Evolutionary conservation across 179 eudicot species (phyloP).

Genomic region (Spinacia oleracea): DNA sequence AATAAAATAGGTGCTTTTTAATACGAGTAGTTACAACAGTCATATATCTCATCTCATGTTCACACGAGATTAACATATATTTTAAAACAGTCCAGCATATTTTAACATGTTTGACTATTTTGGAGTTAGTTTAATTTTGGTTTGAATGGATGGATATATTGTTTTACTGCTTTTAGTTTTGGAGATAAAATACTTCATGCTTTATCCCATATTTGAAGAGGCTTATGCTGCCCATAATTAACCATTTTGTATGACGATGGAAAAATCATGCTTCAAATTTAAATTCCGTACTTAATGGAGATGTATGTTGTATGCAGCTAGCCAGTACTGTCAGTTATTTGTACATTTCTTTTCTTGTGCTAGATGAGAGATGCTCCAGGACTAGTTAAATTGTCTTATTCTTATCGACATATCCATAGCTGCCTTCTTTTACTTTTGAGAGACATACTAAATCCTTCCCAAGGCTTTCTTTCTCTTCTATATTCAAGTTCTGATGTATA

Average conservation of each 20-base stretch:
- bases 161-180: background rate
- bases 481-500: background rate
- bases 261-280: background rate
- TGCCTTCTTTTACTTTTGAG: background rate
- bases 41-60: background rate
- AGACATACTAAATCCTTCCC: background rate
- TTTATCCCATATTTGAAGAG: background rate
- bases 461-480: background rate
- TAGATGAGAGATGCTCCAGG: conserved; percentile 2
- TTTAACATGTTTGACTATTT: background rate
- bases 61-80: too few species aligned
- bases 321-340: background rate
- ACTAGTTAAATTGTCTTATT: background rate
- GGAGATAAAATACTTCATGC: background rate
- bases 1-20: background rate
- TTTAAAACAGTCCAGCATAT: too few species aligned
- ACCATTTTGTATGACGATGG: background rate
- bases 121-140: background rate
- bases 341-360: background rate
- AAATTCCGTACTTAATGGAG: background rate
- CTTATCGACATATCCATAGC: background rate
- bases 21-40: too few species aligned
- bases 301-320: background rate
- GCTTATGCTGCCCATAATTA: background rate
- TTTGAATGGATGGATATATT: background rate